Conservation (phyloP, 768 basidiomycete species). For the Tulasnella sp. region DNA sequence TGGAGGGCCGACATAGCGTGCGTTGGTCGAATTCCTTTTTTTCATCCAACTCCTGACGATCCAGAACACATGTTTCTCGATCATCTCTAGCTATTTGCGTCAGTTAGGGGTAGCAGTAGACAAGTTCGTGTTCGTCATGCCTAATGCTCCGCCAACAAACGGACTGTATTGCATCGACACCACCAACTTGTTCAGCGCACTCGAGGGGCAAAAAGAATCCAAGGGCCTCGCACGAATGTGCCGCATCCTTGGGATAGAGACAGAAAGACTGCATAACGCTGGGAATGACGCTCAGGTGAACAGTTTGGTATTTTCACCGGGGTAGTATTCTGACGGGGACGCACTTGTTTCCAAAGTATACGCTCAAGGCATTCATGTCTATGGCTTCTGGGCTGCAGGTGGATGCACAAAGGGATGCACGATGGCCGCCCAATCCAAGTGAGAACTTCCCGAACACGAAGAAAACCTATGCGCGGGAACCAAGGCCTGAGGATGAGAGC, state of each 20-base stretch:
- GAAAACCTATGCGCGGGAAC: constrained; percentile 36
- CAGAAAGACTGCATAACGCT: constrained; percentile 62
- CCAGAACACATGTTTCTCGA: not conserved
- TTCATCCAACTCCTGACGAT: not conserved
- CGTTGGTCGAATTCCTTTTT: no score
- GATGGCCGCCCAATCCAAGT: constrained; percentile 47
- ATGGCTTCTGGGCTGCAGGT: constrained; percentile 69
- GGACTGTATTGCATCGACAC: constrained; percentile 66
- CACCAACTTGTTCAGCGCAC: constrained; percentile 59
- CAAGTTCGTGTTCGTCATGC: constrained; percentile 44
- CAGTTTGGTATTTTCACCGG: no score
- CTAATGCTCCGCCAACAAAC: constrained; percentile 40
- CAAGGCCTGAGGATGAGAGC: constrained; percentile 9
- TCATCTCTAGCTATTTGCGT: constrained; percentile 3
- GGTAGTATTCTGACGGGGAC: not conserved
- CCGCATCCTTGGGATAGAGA: constrained; percentile 48
- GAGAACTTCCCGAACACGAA: constrained; percentile 1
- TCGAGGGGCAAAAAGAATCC: constrained; percentile 54
- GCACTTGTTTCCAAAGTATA: constrained; percentile 49
- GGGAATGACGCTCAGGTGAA: constrained; percentile 78
- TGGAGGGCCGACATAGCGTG: constrained; percentile 67
- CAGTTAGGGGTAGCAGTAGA: constrained; percentile 42
- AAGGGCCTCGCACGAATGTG: constrained; percentile 52
- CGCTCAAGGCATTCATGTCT: constrained; percentile 48
- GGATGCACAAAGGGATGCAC: constrained; percentile 63